Conservation (phyloP, 306 rosid species). For the Malus asiatica region DNA sequence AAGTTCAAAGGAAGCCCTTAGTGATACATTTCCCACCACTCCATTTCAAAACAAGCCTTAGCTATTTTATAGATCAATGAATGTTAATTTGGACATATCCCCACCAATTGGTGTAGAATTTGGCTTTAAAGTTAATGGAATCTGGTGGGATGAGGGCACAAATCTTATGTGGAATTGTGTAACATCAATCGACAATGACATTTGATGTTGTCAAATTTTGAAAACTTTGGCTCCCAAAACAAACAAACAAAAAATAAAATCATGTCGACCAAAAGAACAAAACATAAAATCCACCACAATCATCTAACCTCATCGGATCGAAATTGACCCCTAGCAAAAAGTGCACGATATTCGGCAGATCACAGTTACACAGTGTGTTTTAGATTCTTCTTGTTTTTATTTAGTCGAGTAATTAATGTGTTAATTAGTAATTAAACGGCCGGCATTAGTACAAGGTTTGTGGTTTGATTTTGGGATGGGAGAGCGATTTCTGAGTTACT, state of each 20-base stretch:
- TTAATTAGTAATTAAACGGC: slow-evolving; percentile 23
- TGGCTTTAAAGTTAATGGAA: not conserved
- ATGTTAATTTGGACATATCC: not conserved
- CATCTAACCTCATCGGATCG: not conserved
- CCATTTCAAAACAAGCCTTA: too few species aligned
- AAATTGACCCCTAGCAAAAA: not conserved
- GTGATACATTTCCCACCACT: too few species aligned
- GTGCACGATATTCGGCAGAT: not conserved
- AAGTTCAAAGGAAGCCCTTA: too few species aligned
- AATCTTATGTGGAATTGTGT: not conserved
- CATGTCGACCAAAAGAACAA: not conserved
- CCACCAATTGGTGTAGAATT: not conserved
- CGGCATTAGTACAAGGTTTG: slow-evolving; percentile 41
- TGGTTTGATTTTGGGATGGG: not conserved
- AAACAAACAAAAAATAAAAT: not conserved
- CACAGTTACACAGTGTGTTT: slow-evolving; percentile 6
- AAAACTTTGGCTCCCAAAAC: not conserved
- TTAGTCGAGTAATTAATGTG: not conserved
- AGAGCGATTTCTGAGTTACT: not conserved
- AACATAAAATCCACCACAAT: not conserved
- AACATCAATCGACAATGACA: slow-evolving; percentile 9
- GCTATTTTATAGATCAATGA: too few species aligned
- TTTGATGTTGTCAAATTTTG: not conserved
- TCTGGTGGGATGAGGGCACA: not conserved
- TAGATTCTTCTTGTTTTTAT: slow-evolving; percentile 22